Conservation (phyloP, 352 stramenopile species). For the Globisporangium irregulare region DNA sequence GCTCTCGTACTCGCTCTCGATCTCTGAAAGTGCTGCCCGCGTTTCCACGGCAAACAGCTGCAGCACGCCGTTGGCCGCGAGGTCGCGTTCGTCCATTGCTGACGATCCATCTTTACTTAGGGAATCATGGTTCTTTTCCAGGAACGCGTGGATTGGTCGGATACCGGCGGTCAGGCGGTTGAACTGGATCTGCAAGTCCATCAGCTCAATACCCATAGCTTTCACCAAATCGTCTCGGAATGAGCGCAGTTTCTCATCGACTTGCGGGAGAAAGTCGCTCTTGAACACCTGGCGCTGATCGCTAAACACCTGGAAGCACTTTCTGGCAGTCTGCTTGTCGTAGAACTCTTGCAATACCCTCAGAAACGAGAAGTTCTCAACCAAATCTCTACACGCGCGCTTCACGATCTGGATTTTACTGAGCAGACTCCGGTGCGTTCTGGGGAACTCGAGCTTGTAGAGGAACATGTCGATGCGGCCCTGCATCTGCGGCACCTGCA, state of each 20-base stretch:
- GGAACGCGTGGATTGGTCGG: conserved; percentile 42
- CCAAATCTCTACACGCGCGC: conserved; percentile 56
- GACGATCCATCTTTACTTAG: not conserved
- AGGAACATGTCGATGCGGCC: conserved; percentile 71
- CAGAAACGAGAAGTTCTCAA: conserved; percentile 70
- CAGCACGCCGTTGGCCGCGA: conserved; percentile 40
- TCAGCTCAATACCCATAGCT: conserved; percentile 44
- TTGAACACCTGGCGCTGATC: conserved; percentile 30
- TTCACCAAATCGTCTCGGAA: conserved; percentile 58
- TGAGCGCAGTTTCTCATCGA: conserved; percentile 54
- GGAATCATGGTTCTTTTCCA: conserved; percentile 22
- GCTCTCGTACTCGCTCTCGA: conserved; percentile 63
- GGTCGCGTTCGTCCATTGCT: conserved; percentile 27
- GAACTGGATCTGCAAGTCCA: conserved; percentile 64
- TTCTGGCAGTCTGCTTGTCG: conserved; percentile 16
- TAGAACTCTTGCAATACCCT: conserved; percentile 60
- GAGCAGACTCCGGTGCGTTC: conserved; percentile 38
- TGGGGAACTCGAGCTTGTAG: conserved; percentile 70
- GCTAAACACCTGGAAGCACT: conserved; percentile 36
- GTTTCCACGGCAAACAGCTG: conserved; percentile 50
- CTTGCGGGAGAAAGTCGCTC: conserved; percentile 29
- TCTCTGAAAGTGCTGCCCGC: conserved; percentile 28
- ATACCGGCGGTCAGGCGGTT: conserved; percentile 51
- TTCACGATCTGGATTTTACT: conserved; percentile 53
- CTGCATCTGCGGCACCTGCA: conserved; percentile 56